phyloP scores from a whole-genome alignment of 768 basidiomycete species.

The Suillus subaureus region DNA sequence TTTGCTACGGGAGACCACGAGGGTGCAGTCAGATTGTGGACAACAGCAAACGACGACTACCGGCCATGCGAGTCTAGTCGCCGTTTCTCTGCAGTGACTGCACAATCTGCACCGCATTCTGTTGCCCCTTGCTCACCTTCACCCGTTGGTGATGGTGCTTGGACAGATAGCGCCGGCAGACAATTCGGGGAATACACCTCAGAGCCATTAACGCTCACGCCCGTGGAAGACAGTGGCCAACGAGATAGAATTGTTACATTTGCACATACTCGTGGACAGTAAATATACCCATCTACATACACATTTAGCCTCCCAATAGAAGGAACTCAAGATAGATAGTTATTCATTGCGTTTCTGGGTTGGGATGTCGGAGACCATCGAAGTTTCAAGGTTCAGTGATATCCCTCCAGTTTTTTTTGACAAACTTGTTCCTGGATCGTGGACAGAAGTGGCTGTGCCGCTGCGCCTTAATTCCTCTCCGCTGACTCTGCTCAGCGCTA shows the following conservation, averaged over 20 bases:
- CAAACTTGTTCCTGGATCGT: no score
- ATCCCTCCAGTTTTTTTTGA: no score
- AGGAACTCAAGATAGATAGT: background rate
- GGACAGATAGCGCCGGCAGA: background rate
- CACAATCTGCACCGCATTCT: constrained; percentile 4
- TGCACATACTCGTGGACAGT: background rate
- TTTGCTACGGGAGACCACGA: constrained; percentile 73
- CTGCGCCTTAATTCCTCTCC: no score
- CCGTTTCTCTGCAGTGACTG: background rate
- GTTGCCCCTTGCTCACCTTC: constrained; percentile 7
- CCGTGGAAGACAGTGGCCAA: constrained; percentile 9
- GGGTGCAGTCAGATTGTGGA: constrained; percentile 71
- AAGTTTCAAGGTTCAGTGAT: background rate
- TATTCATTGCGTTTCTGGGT: background rate
- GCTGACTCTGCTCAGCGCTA: no score
- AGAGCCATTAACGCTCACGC: constrained; percentile 11
- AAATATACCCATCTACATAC: background rate
- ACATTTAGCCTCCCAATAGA: background rate
- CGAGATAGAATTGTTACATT: constrained; percentile 11
- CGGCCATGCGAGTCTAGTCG: background rate
- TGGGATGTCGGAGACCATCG: background rate
- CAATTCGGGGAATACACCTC: constrained; percentile 10
- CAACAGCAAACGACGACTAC: constrained; percentile 29
- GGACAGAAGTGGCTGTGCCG: background rate
- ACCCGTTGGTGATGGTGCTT: background rate